Conservation (phyloP, 192 early-diverging fungal genomes). For the Backusella mclennaniae region DNA sequence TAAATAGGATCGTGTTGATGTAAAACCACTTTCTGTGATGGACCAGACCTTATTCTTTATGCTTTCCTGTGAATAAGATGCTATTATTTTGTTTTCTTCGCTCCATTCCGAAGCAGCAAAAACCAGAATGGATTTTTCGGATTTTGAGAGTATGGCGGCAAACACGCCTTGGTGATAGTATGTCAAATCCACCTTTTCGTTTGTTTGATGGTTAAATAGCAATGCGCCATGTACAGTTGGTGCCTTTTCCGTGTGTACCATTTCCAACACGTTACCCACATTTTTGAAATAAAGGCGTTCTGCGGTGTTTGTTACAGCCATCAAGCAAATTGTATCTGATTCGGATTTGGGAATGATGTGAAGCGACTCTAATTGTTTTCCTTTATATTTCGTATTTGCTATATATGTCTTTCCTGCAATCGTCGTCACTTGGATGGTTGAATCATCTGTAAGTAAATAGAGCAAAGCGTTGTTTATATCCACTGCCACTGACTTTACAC, state of each 20-base stretch:
- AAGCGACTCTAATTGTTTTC: background rate
- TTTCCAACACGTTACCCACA: background rate
- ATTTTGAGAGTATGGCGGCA: background rate
- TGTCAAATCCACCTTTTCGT: background rate
- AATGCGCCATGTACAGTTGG: background rate
- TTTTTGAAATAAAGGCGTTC: background rate
- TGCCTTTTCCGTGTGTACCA: background rate
- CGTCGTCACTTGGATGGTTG: background rate
- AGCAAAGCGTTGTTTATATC: background rate
- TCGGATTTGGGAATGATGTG: background rate
- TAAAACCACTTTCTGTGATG: background rate
- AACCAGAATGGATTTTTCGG: background rate
- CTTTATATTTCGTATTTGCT: background rate
- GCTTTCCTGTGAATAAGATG: background rate
- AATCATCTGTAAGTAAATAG: background rate
- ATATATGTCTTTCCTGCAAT: background rate
- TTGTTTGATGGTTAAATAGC: background rate
- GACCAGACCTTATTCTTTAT: background rate
- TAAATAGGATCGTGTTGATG: background rate
- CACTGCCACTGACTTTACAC: conserved; percentile 6
- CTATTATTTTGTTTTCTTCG: background rate
- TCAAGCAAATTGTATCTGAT: background rate
- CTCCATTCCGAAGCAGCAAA: background rate
- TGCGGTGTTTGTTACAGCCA: conserved; percentile 1
- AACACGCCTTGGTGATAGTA: background rate